Evolutionary conservation across 2,329 filamentous ascomycete species (phyloP), one percentile per base, ranked within the genome.

Genomic region (Metarhizium robertsii): DNA sequence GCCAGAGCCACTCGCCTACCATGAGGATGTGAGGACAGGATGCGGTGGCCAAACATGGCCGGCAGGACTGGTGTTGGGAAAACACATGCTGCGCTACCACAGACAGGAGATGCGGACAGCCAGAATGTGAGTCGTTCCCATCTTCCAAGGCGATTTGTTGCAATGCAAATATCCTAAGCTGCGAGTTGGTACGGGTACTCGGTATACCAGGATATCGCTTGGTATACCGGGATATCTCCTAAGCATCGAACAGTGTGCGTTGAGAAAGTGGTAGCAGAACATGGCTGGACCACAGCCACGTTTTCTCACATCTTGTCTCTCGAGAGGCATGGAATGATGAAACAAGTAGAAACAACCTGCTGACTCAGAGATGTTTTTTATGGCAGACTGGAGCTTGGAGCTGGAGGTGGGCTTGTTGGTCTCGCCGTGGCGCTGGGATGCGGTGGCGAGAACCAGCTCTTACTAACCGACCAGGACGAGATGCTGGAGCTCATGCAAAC

Each of bases 1-100:
- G 38, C 71, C 77, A 20, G 74, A 80, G 50, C 85, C 88, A 11
- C 78, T 97, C 58, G 78, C 81, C 58, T 81, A 97, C 16, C 87
- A 89, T 65, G 91, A 96, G 70, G 92, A 97, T 70, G 79, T 96
- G 50, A 83, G 82, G 56, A 83, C 88, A 60, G 94, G 94, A 58
- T 97, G 94, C 70, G 94, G 94, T 51, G 94, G 94, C 2, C 89
- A 95, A 71, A 79, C 95, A 11, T 97, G 94, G 94, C 92, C 92
- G 3, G 92, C 92, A 0, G 94, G 94, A 11, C 88, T 95, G 84
- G 82, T 94, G 16, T 77, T 99, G 53, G 82, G 88, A 20, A 90
- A 87, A 70, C 95, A 97, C 68, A 81, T 97, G 79, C 77, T 97
- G 57, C 81, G 86, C 53, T 85, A 85, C 66, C 87, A 89, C 63